Percentiles rank a stretch among this genome's conserved stretches.
Evolutionary conservation across 2,329 filamentous ascomycete genomes (phyloP).

Genomic region (Emmonsiellopsis sp.): DNA sequence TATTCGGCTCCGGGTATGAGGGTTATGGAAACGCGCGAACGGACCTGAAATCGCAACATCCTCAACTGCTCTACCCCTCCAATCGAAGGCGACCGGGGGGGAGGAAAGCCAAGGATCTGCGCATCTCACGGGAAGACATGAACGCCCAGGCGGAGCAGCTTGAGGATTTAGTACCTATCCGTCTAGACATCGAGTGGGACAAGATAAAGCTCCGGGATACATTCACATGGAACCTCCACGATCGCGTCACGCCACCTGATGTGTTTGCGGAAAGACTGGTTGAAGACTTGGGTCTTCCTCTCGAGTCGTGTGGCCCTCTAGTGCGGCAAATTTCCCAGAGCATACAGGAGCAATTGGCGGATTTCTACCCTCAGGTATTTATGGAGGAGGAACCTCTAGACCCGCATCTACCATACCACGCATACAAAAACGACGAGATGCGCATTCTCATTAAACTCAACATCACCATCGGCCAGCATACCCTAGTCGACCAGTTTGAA

Average conservation of each 20-base stretch:
- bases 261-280: conserved; percentile 82
- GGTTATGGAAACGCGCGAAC: conserved; percentile 85
- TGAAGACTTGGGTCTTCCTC: conserved; percentile 72
- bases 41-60: conserved; percentile 55
- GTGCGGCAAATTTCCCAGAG: conserved; percentile 58
- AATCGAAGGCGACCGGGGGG: conserved; percentile 69
- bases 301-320: conserved; percentile 50
- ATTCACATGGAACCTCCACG: conserved; percentile 97
- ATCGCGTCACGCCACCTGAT: conserved; percentile 69
- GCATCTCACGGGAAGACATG: conserved; percentile 70
- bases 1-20: conserved; percentile 67
- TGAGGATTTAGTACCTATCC: conserved; percentile 84
- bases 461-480: conserved; percentile 92
- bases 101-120: conserved; percentile 63
- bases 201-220: conserved; percentile 94
- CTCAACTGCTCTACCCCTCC: conserved; percentile 68
- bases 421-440: conserved; percentile 99
- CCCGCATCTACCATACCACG: conserved; percentile 77
- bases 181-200: conserved; percentile 89
- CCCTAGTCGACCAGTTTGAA: conserved; percentile 92
- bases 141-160: conserved; percentile 78
- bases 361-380: conserved; percentile 87
- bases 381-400: conserved; percentile 86
- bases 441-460: conserved; percentile 91
- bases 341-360: conserved; percentile 80